phyloP scores from a whole-genome alignment of 2,329 filamentous ascomycete genomes.

The Fragosphaeria purpurea region DNA sequence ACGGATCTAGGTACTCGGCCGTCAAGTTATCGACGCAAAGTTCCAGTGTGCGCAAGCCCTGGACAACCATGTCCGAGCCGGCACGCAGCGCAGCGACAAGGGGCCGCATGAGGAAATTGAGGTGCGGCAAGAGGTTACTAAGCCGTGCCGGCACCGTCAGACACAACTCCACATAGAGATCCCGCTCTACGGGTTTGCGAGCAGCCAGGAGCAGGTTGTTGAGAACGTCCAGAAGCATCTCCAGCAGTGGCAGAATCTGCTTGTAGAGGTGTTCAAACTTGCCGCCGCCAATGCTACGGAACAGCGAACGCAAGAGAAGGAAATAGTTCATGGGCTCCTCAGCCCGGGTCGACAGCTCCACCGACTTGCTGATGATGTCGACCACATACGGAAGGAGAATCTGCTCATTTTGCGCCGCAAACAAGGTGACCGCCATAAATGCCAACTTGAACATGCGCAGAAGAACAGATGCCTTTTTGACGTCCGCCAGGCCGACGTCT shows the following conservation, averaged over 20 bases:
- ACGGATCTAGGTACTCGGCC: conserved; percentile 93
- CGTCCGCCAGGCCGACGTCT: conserved; percentile 84
- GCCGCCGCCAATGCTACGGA: conserved; percentile 91
- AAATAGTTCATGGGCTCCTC: conserved; percentile 99
- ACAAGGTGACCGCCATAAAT: conserved; percentile 98
- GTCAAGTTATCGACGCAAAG: conserved; percentile 97
- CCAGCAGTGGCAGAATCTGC: conserved; percentile 87
- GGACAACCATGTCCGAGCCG: conserved; percentile 86
- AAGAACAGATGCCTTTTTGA: conserved; percentile 86
- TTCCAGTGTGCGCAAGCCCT: conserved; percentile 85
- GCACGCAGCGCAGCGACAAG: conserved; percentile 90
- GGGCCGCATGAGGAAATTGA: conserved; percentile 94
- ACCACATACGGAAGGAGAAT: conserved; percentile 92
- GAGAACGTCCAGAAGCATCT: conserved; percentile 95
- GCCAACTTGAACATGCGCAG: conserved; percentile 93
- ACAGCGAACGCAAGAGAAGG: conserved; percentile 79
- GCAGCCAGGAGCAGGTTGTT: conserved; percentile 90
- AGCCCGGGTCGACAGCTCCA: conserved; percentile 88
- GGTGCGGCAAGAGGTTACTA: conserved; percentile 86
- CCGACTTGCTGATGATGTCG: conserved; percentile 94
- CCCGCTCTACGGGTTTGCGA: conserved; percentile 78
- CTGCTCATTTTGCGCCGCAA: conserved; percentile 88
- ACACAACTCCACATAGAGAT: conserved; percentile 94
- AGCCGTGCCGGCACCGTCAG: conserved; percentile 90
- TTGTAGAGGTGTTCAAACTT: conserved; percentile 98